Base-by-base conservation (phyloP, 1,139 yeast species). In the Taiozyma sp. region DNA sequence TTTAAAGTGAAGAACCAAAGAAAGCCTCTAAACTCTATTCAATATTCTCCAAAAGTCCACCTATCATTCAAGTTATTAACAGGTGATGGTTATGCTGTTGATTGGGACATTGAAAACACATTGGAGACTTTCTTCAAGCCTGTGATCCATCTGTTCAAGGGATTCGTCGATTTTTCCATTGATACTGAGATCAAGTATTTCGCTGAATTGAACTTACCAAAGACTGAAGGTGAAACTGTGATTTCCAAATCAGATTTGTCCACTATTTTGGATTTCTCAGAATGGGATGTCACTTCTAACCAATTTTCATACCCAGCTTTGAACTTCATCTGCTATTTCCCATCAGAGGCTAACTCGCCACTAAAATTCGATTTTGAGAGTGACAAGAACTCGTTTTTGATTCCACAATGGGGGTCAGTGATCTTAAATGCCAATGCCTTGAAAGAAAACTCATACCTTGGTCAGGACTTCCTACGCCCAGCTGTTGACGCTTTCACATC, bases 331-430 rank as follows among this genome's bases (percentile, higher is more conserved):
- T 67, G 85, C 1, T 88, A 83, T 60, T 76, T 84, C 52, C 91
- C 95, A 1, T 73, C 79, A 40, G 63, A 70, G 39, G 69, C 73
- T 19, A 70, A 70, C 23, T 67, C 73, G 16, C 86, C 85, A 1
- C 46, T 62, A 28, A 48, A 44, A 4, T 55, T 62, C 14, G 46
- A 40, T 3, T 47, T 48, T 44, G 49, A 51, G 23, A 44, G 48
- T 10, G 56, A 55, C n/a, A 39, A 47, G 3, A 51, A 52, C 32
- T 55, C 61, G 76, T 92, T 87, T 64, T 68, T 88, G 49, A 80
- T 92, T 34, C 96, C 97, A 8, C 96, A 89, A 69, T 92, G 96
- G 96, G 98, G 98, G 24, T 86, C 87, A 4, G 76, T 85, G 4
- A 74, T 84, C 27, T 67, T 79, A 51, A 81, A 84, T 61, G 72